A percentile compares a stretch with the other conserved stretches of the same genome.
These are phyloP conservation scores for Tremella fuciformis DNA, from an alignment of 768 basidiomycete species.

Conservation along the genomic window DNA sequence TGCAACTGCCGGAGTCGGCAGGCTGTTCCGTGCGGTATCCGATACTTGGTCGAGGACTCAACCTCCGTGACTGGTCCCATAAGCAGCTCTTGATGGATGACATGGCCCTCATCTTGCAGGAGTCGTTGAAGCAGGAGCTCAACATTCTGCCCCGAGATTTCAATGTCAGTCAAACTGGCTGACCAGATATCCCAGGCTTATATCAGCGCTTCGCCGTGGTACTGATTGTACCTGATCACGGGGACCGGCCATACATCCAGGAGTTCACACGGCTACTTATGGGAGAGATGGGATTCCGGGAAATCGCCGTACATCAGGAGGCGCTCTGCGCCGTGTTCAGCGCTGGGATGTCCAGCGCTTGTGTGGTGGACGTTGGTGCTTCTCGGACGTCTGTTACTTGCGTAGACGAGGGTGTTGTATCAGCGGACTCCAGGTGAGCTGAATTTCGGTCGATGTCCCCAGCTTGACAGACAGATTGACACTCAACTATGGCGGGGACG, in stretches of 20 bases:
- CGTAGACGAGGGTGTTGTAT: slow-evolving; percentile 87
- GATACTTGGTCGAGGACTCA: slow-evolving; percentile 75
- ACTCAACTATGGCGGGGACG: slow-evolving; percentile 87
- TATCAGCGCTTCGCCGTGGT: slow-evolving; percentile 77
- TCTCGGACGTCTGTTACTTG: slow-evolving; percentile 79
- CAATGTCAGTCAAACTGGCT: slow-evolving; percentile 23
- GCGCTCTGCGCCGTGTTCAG: slow-evolving; percentile 90
- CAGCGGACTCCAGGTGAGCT: slow-evolving; percentile 77
- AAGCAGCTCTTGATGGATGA: slow-evolving; percentile 70
- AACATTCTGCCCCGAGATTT: slow-evolving; percentile 34
- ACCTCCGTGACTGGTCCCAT: slow-evolving; percentile 66
- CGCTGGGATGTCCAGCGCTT: slow-evolving; percentile 89
- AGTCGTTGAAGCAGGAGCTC: slow-evolving; percentile 55
- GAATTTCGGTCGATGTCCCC: slow-evolving; percentile 7
- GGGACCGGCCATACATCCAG: slow-evolving; percentile 77
- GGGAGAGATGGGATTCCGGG: slow-evolving; percentile 81
- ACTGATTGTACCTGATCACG: slow-evolving; percentile 87
- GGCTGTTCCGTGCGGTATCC: slow-evolving; percentile 80
- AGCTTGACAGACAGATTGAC: slow-evolving; percentile 50
- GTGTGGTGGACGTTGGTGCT: slow-evolving; percentile 93
- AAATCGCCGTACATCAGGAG: slow-evolving; percentile 92
- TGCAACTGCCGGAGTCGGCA: slow-evolving; percentile 58
- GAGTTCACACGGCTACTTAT: slow-evolving; percentile 72
- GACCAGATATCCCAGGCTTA: neutral
- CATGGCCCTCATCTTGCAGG: slow-evolving; percentile 66